Conservation (phyloP, 768 basidiomycete genomes). For the Tulasnella sp. region DNA sequence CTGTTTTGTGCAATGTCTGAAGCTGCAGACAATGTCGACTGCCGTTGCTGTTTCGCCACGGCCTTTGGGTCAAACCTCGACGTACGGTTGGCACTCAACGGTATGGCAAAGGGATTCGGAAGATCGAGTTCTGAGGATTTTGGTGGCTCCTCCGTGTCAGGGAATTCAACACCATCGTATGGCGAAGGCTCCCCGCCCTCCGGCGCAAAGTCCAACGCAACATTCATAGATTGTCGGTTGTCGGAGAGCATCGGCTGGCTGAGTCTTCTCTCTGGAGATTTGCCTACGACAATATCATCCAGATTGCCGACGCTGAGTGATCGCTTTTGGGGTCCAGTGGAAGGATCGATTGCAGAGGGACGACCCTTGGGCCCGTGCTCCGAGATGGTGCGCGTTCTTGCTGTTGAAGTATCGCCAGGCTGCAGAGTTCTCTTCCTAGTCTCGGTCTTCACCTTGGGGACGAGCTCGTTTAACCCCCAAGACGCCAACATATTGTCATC, state of each 20-base stretch:
- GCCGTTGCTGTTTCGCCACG: slow-evolving; percentile 42
- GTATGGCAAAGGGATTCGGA: slow-evolving; percentile 57
- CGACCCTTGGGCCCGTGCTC: background rate
- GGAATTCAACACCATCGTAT: slow-evolving; percentile 2
- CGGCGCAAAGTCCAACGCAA: slow-evolving; percentile 36
- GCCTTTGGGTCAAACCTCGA: slow-evolving; percentile 77
- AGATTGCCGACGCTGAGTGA: slow-evolving; percentile 56
- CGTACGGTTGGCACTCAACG: slow-evolving; percentile 44
- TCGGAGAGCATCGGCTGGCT: slow-evolving; percentile 21
- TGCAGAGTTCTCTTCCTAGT: slow-evolving; percentile 25
- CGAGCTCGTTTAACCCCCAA: slow-evolving; percentile 72
- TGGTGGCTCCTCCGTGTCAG: background rate
- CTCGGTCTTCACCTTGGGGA: slow-evolving; percentile 49
- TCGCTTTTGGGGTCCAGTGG: slow-evolving; percentile 26
- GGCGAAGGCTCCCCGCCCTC: slow-evolving; percentile 33
- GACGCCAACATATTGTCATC: slow-evolving; percentile 70
- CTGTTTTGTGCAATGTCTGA: background rate
- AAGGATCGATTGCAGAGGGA: slow-evolving; percentile 1
- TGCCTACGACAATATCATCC: slow-evolving; percentile 38
- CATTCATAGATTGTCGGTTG: slow-evolving; percentile 31
- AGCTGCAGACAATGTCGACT: slow-evolving; percentile 34
- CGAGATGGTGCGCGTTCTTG: background rate
- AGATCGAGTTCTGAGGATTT: slow-evolving; percentile 26
- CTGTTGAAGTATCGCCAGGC: slow-evolving; percentile 33
- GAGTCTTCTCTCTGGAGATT: slow-evolving; percentile 4